phyloP scores from a whole-genome alignment of 75 land plant species.

The Cupressus sempervirens region DNA sequence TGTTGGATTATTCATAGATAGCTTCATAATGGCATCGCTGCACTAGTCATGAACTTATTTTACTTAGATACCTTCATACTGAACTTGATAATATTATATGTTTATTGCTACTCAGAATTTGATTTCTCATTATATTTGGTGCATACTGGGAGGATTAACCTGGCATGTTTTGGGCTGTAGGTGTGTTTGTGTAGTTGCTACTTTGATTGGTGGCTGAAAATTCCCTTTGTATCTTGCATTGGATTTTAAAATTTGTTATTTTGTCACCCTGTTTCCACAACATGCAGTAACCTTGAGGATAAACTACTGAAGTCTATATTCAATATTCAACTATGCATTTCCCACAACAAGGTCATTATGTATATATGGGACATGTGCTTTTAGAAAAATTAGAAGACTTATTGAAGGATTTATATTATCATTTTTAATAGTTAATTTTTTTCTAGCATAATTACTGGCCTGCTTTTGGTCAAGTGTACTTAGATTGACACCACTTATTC shows the following conservation, averaged over 20 bases:
- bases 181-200: neutral
- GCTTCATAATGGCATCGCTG: neutral
- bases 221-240: neutral
- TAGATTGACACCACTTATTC: neutral
- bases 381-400: neutral
- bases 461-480: neutral
- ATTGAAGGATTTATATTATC: neutral
- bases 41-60: neutral
- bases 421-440: neutral
- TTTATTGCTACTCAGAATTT: neutral
- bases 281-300: neutral
- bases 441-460: too few species aligned
- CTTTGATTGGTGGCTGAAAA: neutral
- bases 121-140: neutral
- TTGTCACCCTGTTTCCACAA: neutral
- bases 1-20: neutral
- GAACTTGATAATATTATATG: neutral
- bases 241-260: conserved; percentile 1
- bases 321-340: neutral
- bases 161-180: neutral
- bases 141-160: neutral
- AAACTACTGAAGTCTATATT: neutral
- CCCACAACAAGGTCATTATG: neutral
- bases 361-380: neutral
- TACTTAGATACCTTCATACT: neutral